A percentile compares a stretch with the other conserved stretches of the same genome.
phyloP scores from a whole-genome alignment of 2,329 filamentous ascomycete genomes.

The Elsinoe necatrix region DNA sequence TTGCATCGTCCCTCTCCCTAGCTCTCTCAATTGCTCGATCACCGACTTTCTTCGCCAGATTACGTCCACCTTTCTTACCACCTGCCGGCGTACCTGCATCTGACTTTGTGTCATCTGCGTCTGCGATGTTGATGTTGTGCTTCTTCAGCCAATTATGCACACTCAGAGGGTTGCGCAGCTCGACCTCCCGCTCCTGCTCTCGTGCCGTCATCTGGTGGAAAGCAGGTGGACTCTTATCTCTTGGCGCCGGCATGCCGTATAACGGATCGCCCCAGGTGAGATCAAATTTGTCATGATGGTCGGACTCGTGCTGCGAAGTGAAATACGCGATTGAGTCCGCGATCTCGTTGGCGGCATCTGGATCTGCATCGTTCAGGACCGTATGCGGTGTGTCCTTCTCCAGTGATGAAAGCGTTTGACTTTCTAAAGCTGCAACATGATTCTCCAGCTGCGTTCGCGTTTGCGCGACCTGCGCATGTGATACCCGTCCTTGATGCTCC shows the following conservation, averaged over 20 bases:
- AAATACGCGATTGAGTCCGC: conserved; percentile 55
- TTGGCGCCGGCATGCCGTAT: conserved; percentile 26
- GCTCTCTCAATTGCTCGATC: conserved; percentile 29
- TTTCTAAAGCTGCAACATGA: conserved; percentile 25
- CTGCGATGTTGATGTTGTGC: conserved; percentile 20
- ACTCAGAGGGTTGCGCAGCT: conserved; percentile 72
- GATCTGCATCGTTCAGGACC: conserved; percentile 19
- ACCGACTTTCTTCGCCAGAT: conserved; percentile 30
- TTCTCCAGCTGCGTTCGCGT: conserved; percentile 27
- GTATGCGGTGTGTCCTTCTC: conserved; percentile 34
- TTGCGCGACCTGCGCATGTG: conserved; percentile 26
- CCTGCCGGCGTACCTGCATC: conserved; percentile 63
- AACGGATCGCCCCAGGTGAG: conserved; percentile 40
- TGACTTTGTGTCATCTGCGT: conserved; percentile 19
- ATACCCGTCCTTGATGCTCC: conserved; percentile 27
- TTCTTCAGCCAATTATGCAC: conserved; percentile 82
- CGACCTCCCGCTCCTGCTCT: conserved; percentile 39
- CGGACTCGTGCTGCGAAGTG: conserved; percentile 61
- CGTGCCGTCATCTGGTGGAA: conserved; percentile 37
- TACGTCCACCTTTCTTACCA: conserved; percentile 53
- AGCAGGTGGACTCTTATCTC: conserved; percentile 32
- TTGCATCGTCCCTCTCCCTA: conserved; percentile 23
- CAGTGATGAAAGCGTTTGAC: conserved; percentile 30
- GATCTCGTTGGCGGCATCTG: conserved; percentile 34
- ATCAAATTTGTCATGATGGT: conserved; percentile 62